Evolutionary conservation across 768 basidiomycete species (phyloP), one percentile per base, ranked within the genome.

Genomic region (Cystoderma amianthinum): DNA sequence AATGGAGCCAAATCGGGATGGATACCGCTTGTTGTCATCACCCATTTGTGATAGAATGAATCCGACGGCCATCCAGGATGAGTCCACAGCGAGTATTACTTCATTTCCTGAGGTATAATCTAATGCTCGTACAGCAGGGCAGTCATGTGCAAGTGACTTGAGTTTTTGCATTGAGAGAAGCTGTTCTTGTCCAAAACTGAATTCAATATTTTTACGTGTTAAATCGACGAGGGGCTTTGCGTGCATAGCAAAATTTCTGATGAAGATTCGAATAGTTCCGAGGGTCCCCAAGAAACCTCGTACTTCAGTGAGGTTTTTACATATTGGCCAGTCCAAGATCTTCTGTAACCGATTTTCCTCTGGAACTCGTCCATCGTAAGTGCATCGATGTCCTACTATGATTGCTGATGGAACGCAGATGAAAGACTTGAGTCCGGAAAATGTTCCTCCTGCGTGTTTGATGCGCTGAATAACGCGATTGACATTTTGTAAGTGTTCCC

Each of bases 311-410:
- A 48, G 28, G 13, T 42, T 42, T 1, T 35, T 44, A 1, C 54
- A 55, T 0, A 42, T 37, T 4, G 53, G 51, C 63, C 62, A 63
- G 2, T 50, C 41, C 1, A 44, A 6, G 11, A 62, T 53, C 12
- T 46, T 50, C 0, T 43, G 35, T 0, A 60, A 39, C 32, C 48
- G 41, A 0, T 41, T 3, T 0, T 22, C 43, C 17, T 61, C 53
- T 0, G 57, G n/a, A n/a, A n/a, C n/a, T n/a, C n/a, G n/a, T n/a
- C n/a, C n/a, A n/a, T n/a, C n/a, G n/a, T n/a, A n/a, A 0, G 60
- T 68, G 41, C 67, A 71, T 0, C 37, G 38, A 33, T 74, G 65
- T 0, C 69, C 66, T 0, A 75, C 39, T 1, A 72, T 55, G 0
- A 50, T 44, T 0, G 59, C 46, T 30, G 59, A 51, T 0, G 50